Evolutionary conservation across 2,329 filamentous ascomycete genomes (phyloP).

Genomic region (Apiospora pterosperma): DNA sequence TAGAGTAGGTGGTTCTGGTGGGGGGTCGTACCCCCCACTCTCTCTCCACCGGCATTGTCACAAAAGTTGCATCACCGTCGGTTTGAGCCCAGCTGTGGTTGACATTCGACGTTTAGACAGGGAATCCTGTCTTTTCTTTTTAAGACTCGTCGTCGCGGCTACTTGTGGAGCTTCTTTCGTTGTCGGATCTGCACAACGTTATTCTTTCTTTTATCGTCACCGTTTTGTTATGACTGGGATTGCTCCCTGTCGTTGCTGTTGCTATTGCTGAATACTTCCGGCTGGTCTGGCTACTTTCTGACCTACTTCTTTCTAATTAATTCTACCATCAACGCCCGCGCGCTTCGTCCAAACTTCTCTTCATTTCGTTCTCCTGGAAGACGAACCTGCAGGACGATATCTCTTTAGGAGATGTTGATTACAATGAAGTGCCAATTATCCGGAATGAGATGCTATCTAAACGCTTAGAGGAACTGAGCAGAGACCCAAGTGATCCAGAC

Average conservation of each 20-base stretch:
- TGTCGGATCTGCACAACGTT: background rate
- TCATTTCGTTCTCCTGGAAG: background rate
- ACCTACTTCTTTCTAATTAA: background rate
- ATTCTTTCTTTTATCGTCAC: background rate
- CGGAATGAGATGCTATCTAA: slow-evolving; percentile 21
- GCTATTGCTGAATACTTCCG: background rate
- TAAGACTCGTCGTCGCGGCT: background rate
- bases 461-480: slow-evolving; percentile 19
- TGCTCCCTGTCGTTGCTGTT: background rate
- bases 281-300: background rate
- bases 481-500: slow-evolving; percentile 19
- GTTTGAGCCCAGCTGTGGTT: background rate
- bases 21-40: background rate
- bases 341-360: background rate
- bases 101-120: background rate
- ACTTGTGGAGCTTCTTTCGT: background rate
- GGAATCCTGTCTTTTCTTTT: background rate
- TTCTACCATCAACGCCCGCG: background rate
- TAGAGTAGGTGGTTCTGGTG: background rate
- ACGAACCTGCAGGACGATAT: background rate
- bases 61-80: background rate
- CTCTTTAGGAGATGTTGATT: slow-evolving; percentile 1
- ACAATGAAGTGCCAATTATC: slow-evolving; percentile 1
- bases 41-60: background rate
- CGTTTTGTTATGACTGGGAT: background rate